Evolutionary conservation across 2,329 filamentous ascomycete species (phyloP).

Genomic region (Fusarium sp.): DNA sequence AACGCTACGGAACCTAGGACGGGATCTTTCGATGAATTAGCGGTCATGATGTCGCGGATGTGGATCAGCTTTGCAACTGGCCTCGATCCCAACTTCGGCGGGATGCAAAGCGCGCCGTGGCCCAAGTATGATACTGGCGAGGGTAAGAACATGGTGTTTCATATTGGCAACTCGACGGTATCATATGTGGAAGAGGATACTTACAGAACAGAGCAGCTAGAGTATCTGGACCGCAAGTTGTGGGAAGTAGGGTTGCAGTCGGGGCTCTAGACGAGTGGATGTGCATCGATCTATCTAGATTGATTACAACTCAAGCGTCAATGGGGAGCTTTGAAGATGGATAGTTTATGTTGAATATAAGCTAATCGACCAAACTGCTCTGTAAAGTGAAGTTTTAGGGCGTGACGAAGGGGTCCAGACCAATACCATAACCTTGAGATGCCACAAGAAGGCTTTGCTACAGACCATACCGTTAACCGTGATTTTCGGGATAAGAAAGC

Average conservation of each 20-base stretch:
- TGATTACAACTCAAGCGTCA: not conserved
- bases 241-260: constrained; percentile 22
- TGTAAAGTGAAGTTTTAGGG: not conserved
- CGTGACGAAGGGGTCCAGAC: not conserved
- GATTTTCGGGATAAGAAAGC: no score
- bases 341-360: not conserved
- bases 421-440: not conserved
- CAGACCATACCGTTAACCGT: not conserved
- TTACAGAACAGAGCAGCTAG: constrained; percentile 25
- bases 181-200: constrained; percentile 18
- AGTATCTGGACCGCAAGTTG: constrained; percentile 32
- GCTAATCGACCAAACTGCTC: not conserved
- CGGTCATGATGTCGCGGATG: constrained; percentile 22
- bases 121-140: constrained; percentile 3
- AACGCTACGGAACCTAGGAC: constrained; percentile 14
- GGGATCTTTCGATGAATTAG: constrained; percentile 12
- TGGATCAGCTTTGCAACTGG: constrained; percentile 30
- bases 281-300: not conserved
- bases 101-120: constrained; percentile 14
- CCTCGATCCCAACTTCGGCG: constrained; percentile 24
- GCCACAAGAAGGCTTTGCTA: not conserved
- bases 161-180: constrained; percentile 21
- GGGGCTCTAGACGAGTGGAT: not conserved
- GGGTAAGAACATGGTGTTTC: constrained; percentile 21
- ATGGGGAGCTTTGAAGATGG: not conserved